Conservation (phyloP, 257 asterid genomes). For the Plantago elongata region DNA sequence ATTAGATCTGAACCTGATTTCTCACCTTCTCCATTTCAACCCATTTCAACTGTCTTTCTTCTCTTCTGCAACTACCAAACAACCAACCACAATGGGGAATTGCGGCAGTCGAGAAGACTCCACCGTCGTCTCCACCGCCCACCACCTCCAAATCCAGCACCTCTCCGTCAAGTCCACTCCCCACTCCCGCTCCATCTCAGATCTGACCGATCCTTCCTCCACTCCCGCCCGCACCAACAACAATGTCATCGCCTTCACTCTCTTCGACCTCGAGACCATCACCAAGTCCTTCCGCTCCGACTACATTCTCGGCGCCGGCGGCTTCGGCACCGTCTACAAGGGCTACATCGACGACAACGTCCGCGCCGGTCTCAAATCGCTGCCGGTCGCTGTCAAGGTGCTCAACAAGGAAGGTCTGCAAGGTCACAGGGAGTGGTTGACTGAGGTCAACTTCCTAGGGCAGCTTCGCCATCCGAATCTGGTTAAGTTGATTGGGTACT, state of each 20-base stretch:
- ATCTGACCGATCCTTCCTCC: conserved; percentile 85
- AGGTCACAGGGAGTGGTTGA: conserved; percentile 99
- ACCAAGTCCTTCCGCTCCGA: conserved; percentile 98
- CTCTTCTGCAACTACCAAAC: not conserved
- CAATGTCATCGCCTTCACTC: conserved; percentile 82
- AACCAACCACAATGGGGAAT: conserved; percentile 64
- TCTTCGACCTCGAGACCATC: conserved; percentile 93
- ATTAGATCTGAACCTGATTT: no score
- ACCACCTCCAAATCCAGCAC: conserved; percentile 79
- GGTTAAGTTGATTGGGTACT: conserved; percentile 93
- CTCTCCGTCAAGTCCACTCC: conserved; percentile 29
- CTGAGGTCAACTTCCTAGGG: conserved; percentile 96
- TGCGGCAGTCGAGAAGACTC: conserved; percentile 99
- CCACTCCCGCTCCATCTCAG: conserved; percentile 53
- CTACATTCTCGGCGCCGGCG: conserved; percentile 98
- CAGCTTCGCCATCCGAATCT: conserved; percentile 96
- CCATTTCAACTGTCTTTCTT: no score
- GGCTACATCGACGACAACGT: conserved; percentile 98
- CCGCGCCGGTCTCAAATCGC: conserved; percentile 89
- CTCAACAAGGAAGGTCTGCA: conserved; percentile 98
- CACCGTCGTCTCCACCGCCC: conserved; percentile 85
- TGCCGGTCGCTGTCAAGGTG: conserved; percentile 97
- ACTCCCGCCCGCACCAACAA: conserved; percentile 75
- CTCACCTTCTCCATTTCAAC: no score
- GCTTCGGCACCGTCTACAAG: conserved; percentile 96